phyloP scores from a whole-genome alignment of 1,139 yeast genomes.

The Starmera stellimalicola region DNA sequence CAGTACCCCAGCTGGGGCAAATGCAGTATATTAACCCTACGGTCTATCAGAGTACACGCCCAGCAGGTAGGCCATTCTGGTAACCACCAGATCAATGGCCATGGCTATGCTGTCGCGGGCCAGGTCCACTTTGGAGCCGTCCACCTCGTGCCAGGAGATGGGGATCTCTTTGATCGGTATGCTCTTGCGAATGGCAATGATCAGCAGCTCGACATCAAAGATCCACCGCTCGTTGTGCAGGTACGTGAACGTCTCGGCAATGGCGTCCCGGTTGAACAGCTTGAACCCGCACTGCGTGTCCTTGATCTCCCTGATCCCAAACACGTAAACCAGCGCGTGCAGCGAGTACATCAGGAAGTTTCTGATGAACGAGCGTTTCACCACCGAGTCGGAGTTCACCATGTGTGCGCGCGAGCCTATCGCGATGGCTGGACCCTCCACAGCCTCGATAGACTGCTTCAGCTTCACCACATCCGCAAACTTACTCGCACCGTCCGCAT shows the following conservation, averaged over 20 bases:
- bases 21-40: neutral
- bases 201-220: constrained; percentile 86
- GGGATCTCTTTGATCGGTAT: constrained; percentile 70
- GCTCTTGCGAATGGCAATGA: constrained; percentile 64
- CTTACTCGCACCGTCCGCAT: constrained; percentile 94
- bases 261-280: constrained; percentile 67
- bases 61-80: constrained; percentile 76
- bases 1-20: too few relatives aligned
- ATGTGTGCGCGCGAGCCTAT: constrained; percentile 95
- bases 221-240: constrained; percentile 99
- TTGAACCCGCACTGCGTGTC: constrained; percentile 99
- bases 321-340: constrained; percentile 74
- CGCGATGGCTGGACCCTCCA: constrained; percentile 44
- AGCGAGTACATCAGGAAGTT: constrained; percentile 90
- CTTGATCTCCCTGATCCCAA: constrained; percentile 78
- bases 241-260: constrained; percentile 63
- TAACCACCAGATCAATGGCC: constrained; percentile 94
- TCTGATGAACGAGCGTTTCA: constrained; percentile 78
- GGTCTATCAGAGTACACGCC: constrained; percentile 57
- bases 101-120: constrained; percentile 85
- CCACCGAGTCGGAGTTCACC: constrained; percentile 95
- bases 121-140: constrained; percentile 85
- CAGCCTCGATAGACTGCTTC: constrained; percentile 29
- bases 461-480: constrained; percentile 62
- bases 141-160: constrained; percentile 95